phyloP scores from a whole-genome alignment of 306 rosid species.

The Datisca glomerata region DNA sequence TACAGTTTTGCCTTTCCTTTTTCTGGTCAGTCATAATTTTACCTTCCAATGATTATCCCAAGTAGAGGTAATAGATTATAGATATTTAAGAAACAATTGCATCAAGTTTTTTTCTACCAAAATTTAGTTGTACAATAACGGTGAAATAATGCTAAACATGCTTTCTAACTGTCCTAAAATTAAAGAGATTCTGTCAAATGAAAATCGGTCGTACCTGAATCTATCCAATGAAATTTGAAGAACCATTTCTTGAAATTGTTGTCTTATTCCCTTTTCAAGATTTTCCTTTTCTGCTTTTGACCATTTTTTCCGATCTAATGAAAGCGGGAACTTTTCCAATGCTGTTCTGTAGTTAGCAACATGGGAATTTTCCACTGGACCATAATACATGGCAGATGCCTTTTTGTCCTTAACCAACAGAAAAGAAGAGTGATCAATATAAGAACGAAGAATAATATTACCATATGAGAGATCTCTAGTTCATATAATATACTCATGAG shows the following conservation, averaged over 20 bases:
- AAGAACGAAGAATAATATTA: constrained; percentile 8
- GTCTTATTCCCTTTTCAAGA: constrained; percentile 73
- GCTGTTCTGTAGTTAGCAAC: constrained; percentile 57
- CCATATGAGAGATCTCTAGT: not conserved
- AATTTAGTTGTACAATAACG: too few relatives aligned
- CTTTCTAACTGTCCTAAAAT: too few relatives aligned
- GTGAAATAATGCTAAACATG: too few relatives aligned
- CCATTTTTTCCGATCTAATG: constrained; percentile 64
- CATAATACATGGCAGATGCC: constrained; percentile 38
- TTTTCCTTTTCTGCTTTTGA: constrained; percentile 44
- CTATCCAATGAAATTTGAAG: constrained; percentile 48
- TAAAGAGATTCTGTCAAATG: too few relatives aligned
- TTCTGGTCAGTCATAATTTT: too few relatives aligned
- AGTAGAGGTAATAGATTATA: too few relatives aligned
- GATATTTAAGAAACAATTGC: too few relatives aligned
- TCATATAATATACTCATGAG: not conserved
- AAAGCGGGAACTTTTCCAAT: constrained; percentile 41
- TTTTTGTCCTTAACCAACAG: constrained; percentile 37
- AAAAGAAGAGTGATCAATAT: constrained; percentile 2
- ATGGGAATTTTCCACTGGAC: constrained; percentile 68
- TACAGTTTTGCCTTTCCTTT: too few relatives aligned
- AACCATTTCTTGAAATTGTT: constrained; percentile 69
- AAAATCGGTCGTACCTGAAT: constrained; percentile 30
- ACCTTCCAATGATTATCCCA: too few relatives aligned
- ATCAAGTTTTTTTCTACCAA: too few relatives aligned